A percentile compares a stretch with the other conserved stretches of the same genome.
Evolutionary conservation across 2,329 filamentous ascomycete genomes (phyloP).

Genomic region (Monosporascus sp.): DNA sequence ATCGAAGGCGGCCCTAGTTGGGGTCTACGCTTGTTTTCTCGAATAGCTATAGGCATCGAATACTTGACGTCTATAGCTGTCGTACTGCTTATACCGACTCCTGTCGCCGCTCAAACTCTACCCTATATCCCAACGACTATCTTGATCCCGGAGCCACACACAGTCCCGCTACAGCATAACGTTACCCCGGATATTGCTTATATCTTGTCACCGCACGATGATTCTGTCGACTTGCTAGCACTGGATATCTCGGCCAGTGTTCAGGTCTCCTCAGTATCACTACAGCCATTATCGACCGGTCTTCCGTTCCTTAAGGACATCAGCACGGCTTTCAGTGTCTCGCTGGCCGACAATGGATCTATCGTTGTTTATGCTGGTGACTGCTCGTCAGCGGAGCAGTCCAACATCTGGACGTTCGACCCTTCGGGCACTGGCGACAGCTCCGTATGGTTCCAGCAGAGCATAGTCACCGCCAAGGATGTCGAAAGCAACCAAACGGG

Average conservation of each 20-base stretch:
- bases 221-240: constrained; percentile 49
- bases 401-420: constrained; percentile 64
- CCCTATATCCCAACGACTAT: constrained; percentile 77
- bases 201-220: constrained; percentile 56
- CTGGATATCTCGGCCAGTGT: constrained; percentile 60
- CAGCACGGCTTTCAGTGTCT: constrained; percentile 58
- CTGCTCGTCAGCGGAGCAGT: constrained; percentile 51
- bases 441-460: constrained; percentile 37
- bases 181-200: constrained; percentile 52
- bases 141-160: constrained; percentile 48
- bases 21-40: constrained; percentile 1
- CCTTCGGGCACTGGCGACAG: constrained; percentile 35
- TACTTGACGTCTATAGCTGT: constrained; percentile 7
- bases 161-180: constrained; percentile 29
- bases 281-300: constrained; percentile 46
- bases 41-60: constrained; percentile 7
- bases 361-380: constrained; percentile 70
- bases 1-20: not conserved
- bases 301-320: constrained; percentile 58
- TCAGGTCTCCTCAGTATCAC: constrained; percentile 34
- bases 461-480: constrained; percentile 15
- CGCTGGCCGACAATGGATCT: constrained; percentile 61
- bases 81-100: constrained; percentile 9
- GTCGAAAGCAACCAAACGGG: constrained; percentile 24
- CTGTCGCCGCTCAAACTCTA: constrained; percentile 40